These are phyloP conservation scores for Poterioochromonas sp. DNA, from an alignment of 352 stramenopile species.

Conservation along the genomic window DNA sequence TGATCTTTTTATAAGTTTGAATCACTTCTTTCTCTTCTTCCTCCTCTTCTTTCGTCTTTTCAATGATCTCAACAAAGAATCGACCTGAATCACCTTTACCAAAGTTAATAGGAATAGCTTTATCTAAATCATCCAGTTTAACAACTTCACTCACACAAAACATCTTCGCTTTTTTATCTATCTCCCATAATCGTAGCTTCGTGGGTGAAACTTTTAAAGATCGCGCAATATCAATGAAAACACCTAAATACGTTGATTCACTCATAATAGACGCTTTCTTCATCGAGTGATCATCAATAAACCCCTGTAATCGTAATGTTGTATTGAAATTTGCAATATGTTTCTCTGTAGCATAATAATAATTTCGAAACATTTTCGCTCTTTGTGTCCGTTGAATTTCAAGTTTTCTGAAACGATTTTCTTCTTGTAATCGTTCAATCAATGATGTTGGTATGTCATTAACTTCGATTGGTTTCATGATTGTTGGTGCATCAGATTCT, in stretches of 20 bases:
- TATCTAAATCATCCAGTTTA: no score
- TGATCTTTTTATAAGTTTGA: background rate
- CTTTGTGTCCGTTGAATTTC: background rate
- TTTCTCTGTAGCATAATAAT: constrained; percentile 4
- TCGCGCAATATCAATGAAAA: background rate
- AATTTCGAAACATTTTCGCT: background rate
- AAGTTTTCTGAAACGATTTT: background rate
- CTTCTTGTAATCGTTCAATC: background rate
- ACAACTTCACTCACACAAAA: no score
- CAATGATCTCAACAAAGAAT: no score
- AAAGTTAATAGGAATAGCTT: no score
- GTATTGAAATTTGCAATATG: background rate
- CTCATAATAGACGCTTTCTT: background rate
- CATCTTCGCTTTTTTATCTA: no score
- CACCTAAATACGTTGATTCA: background rate
- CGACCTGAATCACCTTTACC: no score
- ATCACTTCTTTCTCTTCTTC: background rate
- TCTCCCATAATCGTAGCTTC: background rate
- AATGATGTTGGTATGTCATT: constrained; percentile 10
- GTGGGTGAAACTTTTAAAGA: background rate
- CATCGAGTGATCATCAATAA: background rate
- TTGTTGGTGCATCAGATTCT: constrained; percentile 4
- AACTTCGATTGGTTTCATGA: background rate
- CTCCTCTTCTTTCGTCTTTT: no score
- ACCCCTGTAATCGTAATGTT: background rate